Percentiles rank a stretch among this genome's conserved stretches.
Evolutionary conservation across 129 eudicot species (phyloP).

Genomic region (Helianthus tuberosus): DNA sequence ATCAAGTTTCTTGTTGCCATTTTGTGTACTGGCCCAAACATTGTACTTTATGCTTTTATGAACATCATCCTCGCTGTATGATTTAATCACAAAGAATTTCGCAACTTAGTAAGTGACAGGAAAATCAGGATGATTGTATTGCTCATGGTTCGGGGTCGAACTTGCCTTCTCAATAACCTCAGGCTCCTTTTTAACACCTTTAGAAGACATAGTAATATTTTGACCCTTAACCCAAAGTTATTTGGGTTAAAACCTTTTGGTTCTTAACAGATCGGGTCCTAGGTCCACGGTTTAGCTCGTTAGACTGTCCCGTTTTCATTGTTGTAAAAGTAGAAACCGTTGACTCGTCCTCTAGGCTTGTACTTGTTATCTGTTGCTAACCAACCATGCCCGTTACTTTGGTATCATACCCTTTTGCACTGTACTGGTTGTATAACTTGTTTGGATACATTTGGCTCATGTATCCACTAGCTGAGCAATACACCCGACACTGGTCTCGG

Average conservation of each 20-base stretch:
- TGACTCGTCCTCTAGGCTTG: constrained; percentile 67
- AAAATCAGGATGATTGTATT: constrained; percentile 54
- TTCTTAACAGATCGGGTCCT: constrained; percentile 54
- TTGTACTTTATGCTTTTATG: constrained; percentile 74
- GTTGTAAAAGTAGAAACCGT: constrained; percentile 44
- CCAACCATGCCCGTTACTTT: constrained; percentile 51
- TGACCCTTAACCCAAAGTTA: constrained; percentile 61
- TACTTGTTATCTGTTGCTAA: constrained; percentile 55
- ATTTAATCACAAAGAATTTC: constrained; percentile 58
- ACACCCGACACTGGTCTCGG: constrained; percentile 54
- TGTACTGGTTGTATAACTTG: constrained; percentile 49
- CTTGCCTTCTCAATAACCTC: constrained; percentile 33
- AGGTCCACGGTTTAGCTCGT: constrained; percentile 78
- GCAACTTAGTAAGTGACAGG: constrained; percentile 55
- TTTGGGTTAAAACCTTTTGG: constrained; percentile 35
- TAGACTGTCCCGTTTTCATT: constrained; percentile 64
- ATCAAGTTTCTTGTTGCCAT: too few species aligned
- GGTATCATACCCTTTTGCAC: constrained; percentile 50
- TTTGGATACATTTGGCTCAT: constrained; percentile 50
- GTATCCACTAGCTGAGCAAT: constrained; percentile 46
- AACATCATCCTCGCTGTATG: constrained; percentile 77
- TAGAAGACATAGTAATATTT: constrained; percentile 29
- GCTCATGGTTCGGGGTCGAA: constrained; percentile 47
- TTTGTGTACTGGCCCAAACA: constrained; percentile 78
- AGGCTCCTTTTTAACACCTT: neutral